These are phyloP conservation scores for Canna indica DNA, from an alignment of 176 grass and related monocot genomes.

Conservation along the genomic window DNA sequence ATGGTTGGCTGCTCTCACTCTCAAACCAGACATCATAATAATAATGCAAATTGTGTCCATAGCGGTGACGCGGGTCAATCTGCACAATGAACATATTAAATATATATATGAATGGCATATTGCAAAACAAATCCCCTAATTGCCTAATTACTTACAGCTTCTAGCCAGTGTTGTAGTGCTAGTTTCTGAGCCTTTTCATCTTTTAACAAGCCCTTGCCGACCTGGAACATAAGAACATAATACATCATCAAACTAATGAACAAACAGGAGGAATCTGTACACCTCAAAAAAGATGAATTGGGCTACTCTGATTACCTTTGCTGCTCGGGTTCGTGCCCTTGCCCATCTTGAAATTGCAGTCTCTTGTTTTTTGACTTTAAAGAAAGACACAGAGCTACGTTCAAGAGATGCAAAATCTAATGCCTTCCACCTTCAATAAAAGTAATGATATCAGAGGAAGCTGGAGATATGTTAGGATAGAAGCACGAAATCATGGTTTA, in stretches of 20 bases:
- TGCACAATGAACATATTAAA: slow-evolving; percentile 34
- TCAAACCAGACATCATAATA: too few relatives aligned
- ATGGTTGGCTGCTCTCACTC: too few relatives aligned
- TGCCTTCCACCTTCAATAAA: slow-evolving; percentile 58
- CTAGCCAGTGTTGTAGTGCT: slow-evolving; percentile 89
- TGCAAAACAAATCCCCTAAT: too few relatives aligned
- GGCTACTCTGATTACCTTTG: neutral
- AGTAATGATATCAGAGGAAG: neutral
- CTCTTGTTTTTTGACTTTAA: slow-evolving; percentile 67
- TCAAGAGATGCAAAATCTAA: slow-evolving; percentile 47
- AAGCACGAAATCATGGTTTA: neutral
- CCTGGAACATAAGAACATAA: too few relatives aligned
- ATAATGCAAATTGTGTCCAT: slow-evolving; percentile 7
- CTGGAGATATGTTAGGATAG: neutral
- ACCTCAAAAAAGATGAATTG: neutral
- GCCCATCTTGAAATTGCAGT: slow-evolving; percentile 72
- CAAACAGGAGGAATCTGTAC: too few relatives aligned
- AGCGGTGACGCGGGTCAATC: slow-evolving; percentile 92
- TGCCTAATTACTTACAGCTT: slow-evolving; percentile 97
- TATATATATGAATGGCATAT: too few relatives aligned
- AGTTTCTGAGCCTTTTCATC: slow-evolving; percentile 76
- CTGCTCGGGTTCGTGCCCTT: too few relatives aligned
- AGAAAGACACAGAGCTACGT: slow-evolving; percentile 28
- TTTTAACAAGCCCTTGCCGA: slow-evolving; percentile 88
- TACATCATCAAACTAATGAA: too few relatives aligned